Conservation (phyloP, 768 basidiomycete genomes). For the Rhizopogon sp. region DNA sequence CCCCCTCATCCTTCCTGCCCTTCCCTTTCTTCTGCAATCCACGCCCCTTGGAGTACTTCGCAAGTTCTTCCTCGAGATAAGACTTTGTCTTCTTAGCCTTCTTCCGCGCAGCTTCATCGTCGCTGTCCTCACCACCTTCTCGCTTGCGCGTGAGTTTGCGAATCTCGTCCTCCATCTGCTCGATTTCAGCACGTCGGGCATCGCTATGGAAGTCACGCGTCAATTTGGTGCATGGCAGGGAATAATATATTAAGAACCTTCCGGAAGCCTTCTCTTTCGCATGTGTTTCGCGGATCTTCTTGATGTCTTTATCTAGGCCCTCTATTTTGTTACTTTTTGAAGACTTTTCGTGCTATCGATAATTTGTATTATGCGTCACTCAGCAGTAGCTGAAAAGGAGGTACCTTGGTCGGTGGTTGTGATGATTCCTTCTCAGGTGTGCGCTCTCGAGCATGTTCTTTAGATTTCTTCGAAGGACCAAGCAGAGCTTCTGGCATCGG, state of each 20-base stretch:
- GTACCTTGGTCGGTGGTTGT: slow-evolving; percentile 13
- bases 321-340: slow-evolving; percentile 34
- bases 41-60: slow-evolving; percentile 69
- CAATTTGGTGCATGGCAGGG: background rate
- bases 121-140: slow-evolving; percentile 54
- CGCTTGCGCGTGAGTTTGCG: slow-evolving; percentile 66
- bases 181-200: slow-evolving; percentile 70
- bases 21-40: slow-evolving; percentile 54
- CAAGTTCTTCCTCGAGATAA: slow-evolving; percentile 73
- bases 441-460: background rate
- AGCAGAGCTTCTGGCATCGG: slow-evolving; percentile 7
- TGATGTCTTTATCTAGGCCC: slow-evolving; percentile 43
- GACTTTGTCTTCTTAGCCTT: slow-evolving; percentile 62
- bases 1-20: slow-evolving; percentile 64
- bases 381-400: background rate
- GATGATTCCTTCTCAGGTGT: background rate
- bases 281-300: slow-evolving; percentile 72
- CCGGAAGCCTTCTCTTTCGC: slow-evolving; percentile 61
- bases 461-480: background rate
- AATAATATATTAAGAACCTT: slow-evolving; percentile 38
- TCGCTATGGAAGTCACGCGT: slow-evolving; percentile 33
- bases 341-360: slow-evolving; percentile 17
- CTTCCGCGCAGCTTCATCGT: slow-evolving; percentile 50
- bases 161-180: slow-evolving; percentile 85
- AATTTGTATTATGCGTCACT: background rate